phyloP scores from a whole-genome alignment of 768 basidiomycete genomes.

The Pisolithus marmoratus region DNA sequence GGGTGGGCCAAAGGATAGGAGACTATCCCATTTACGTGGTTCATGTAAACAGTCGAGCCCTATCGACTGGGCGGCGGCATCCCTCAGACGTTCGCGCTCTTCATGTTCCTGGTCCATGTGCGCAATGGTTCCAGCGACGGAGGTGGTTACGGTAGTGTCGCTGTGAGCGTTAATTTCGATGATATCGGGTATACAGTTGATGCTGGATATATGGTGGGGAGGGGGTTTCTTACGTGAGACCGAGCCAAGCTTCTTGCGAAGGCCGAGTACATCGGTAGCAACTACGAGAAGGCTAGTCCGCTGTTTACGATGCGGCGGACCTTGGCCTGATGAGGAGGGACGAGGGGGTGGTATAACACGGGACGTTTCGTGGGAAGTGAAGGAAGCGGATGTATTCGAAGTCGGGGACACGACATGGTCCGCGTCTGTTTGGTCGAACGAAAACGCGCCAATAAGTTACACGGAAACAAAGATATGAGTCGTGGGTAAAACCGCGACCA shows the following conservation, averaged over 20 bases:
- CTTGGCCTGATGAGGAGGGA: not conserved
- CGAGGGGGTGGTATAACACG: constrained; percentile 5
- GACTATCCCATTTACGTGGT: constrained; percentile 17
- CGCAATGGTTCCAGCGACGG: constrained; percentile 17
- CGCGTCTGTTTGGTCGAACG: constrained; percentile 10
- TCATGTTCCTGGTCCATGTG: constrained; percentile 54
- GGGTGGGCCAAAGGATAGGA: constrained; percentile 17
- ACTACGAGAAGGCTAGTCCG: constrained; percentile 45
- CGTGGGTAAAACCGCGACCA: not conserved
- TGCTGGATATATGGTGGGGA: constrained; percentile 15
- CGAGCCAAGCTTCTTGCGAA: constrained; percentile 38
- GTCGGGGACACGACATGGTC: constrained; percentile 11
- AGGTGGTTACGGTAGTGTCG: constrained; percentile 13
- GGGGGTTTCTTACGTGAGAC: constrained; percentile 35
- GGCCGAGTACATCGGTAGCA: constrained; percentile 47
- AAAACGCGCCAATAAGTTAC: constrained; percentile 3
- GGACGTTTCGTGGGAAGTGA: constrained; percentile 7
- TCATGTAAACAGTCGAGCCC: constrained; percentile 53
- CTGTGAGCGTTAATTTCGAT: constrained; percentile 61
- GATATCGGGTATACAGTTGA: constrained; percentile 57
- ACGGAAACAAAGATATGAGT: not conserved
- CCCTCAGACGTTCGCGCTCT: constrained; percentile 69
- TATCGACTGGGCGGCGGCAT: constrained; percentile 71
- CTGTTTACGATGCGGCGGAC: constrained; percentile 21
- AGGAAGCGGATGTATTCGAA: constrained; percentile 11